Conservation (phyloP, 805 yeast species). For the Cyberlindnera euphorbiiphila region DNA sequence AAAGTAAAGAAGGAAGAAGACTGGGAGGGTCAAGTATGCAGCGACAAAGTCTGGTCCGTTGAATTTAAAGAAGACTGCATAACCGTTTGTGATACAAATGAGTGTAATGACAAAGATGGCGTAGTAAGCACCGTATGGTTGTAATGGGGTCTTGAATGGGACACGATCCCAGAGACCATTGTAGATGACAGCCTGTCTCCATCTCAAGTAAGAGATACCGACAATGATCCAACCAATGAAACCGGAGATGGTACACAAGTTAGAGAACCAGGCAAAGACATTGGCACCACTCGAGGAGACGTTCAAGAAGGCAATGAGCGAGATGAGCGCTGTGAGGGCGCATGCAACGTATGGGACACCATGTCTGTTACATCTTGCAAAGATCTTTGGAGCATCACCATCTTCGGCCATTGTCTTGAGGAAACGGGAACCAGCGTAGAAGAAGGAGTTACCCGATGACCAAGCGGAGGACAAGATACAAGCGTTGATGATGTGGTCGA, state of each 20-base stretch:
- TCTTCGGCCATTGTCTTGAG: constrained; percentile 67
- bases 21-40: constrained; percentile 65
- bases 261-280: constrained; percentile 68
- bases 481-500: constrained; percentile 76
- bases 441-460: constrained; percentile 79
- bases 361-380: constrained; percentile 55
- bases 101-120: constrained; percentile 46
- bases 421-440: constrained; percentile 74
- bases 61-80: constrained; percentile 51
- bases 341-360: constrained; percentile 71
- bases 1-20: constrained; percentile 47
- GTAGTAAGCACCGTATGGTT: constrained; percentile 56
- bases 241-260: constrained; percentile 74
- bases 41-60: constrained; percentile 55
- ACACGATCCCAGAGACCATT: constrained; percentile 52
- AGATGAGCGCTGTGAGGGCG: constrained; percentile 37
- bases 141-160: constrained; percentile 52
- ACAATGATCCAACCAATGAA: constrained; percentile 73
- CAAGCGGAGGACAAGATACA: constrained; percentile 74
- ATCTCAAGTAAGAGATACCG: constrained; percentile 61
- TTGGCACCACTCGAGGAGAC: constrained; percentile 53
- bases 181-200: constrained; percentile 58
- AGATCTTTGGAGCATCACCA: constrained; percentile 72
- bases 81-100: constrained; percentile 69
- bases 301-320: constrained; percentile 66